Conservation (phyloP, 495 filamentous ascomycete genomes). For the Penicillium robsamsonii region DNA sequence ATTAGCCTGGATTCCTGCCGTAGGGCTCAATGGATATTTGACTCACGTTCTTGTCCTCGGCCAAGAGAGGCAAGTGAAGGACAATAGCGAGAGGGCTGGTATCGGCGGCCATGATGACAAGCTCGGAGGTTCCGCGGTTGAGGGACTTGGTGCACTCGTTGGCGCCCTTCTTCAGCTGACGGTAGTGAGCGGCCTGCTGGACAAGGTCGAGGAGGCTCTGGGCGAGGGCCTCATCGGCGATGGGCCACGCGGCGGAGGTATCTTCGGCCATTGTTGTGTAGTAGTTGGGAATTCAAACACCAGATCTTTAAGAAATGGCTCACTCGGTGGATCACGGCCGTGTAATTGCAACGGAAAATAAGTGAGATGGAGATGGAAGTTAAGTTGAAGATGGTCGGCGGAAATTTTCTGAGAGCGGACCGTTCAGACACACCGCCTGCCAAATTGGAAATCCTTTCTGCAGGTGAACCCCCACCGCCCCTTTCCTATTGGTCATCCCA, state of each 20-base stretch:
- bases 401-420: slow-evolving; percentile 18
- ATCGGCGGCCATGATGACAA: slow-evolving; percentile 57
- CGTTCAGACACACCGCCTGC: not conserved
- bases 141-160: slow-evolving; percentile 77
- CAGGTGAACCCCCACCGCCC: not conserved
- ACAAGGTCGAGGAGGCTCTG: slow-evolving; percentile 81
- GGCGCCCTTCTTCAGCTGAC: slow-evolving; percentile 83
- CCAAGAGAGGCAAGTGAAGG: slow-evolving; percentile 85
- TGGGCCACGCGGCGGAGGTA: slow-evolving; percentile 68
- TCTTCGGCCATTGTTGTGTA: slow-evolving; percentile 41
- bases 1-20: not conserved
- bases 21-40: not conserved
- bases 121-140: slow-evolving; percentile 83
- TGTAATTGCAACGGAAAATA: slow-evolving; percentile 20
- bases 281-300: slow-evolving; percentile 16
- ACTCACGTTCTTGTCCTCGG: slow-evolving; percentile 75
- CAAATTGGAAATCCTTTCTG: not conserved
- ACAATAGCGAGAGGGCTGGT: slow-evolving; percentile 77
- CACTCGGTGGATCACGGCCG: slow-evolving; percentile 48
- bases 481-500: not conserved
- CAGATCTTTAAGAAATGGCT: slow-evolving; percentile 37
- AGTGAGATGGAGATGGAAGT: slow-evolving; percentile 9
- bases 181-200: slow-evolving; percentile 80
- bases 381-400: slow-evolving; percentile 13
- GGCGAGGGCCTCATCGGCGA: slow-evolving; percentile 79